Conservation (phyloP, 306 rosid species). For the Acacia acuminata region DNA sequence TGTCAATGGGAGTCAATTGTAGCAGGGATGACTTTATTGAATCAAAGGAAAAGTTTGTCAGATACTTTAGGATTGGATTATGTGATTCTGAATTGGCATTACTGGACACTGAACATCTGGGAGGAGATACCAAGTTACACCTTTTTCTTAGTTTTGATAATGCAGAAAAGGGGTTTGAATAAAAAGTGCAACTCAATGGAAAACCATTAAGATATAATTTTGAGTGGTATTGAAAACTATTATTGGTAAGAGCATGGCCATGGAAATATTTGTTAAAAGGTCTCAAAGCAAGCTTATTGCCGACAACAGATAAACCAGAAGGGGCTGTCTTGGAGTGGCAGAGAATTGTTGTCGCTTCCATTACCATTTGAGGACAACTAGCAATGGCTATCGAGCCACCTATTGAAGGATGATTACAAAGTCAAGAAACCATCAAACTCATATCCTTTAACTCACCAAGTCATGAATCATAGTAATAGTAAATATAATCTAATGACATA, state of each 20-base stretch:
- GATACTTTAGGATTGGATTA: conserved; percentile 49
- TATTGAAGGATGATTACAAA: conserved; percentile 7
- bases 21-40: conserved; percentile 51
- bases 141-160: conserved; percentile 33
- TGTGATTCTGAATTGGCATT: conserved; percentile 50
- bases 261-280: conserved; percentile 57
- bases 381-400: background rate
- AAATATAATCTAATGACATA: background rate
- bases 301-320: conserved; percentile 34
- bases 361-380: conserved; percentile 28
- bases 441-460: conserved; percentile 21
- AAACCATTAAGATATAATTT: conserved; percentile 34
- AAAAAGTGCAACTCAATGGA: conserved; percentile 32
- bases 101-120: conserved; percentile 53
- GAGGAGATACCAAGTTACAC: conserved; percentile 34
- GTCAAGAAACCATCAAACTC: background rate
- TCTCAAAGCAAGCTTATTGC: conserved; percentile 50
- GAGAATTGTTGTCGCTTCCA: conserved; percentile 65
- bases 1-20: conserved; percentile 69
- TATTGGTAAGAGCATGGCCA: conserved; percentile 23
- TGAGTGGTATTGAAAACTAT: conserved; percentile 29
- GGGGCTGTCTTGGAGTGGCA: conserved; percentile 51
- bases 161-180: conserved; percentile 27
- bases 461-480: conserved; percentile 14
- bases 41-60: conserved; percentile 53